Base-by-base conservation (phyloP, 1,284 basidiomycete species). In the Vanrija pseudolonga region DNA sequence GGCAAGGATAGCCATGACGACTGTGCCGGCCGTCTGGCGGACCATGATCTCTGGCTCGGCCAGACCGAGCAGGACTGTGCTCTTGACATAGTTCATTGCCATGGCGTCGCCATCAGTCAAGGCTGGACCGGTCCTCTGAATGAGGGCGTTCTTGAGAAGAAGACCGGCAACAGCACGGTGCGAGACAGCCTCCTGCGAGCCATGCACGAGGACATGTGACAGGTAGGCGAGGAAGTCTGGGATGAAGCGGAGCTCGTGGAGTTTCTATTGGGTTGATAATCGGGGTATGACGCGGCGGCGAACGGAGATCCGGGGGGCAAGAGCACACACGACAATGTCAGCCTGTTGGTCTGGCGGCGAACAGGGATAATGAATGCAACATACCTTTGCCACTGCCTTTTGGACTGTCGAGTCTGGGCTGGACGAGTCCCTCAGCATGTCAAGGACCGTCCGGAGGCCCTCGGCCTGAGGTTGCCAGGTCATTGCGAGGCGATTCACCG, bases 171-270 rank as follows among this genome's bases (percentile, higher is more conserved):
- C 93, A 56, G 90, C 90, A 54, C 95, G 84, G 71, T 95, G 91
- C 43, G 88, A 87, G 66, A 90, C 88, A 64, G 93, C 88, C 77
- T 98, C 92, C 20, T 47, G 52, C 3, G 63, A 60, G 47, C 65
- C 66, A 45, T 83, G 82, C 47, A 89, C 86, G 60, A 96, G 84
- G 77, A 98, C 92, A 76, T 95, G 91, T 43, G 89, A 89, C 58
- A 98, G 85, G 83, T 99, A 98, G 62, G 89, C 93, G 61, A 95
- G 88, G 76, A 98, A 98, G 77, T 95, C 91, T 51, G 92, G 89
- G 56, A 87, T 85, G 68, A 85, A 85, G 73, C 89, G 89, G 76
- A 94, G 93, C 64, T 82, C 84, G 72, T 90, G 90, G 57, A 95
- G 82, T 83, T 91, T 92, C 90, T 94, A 69, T 57, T 42, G 50